Percentiles rank a stretch among this genome's conserved stretches.
phyloP scores from a whole-genome alignment of 2,329 filamentous ascomycete genomes.

The Alternaria arborescens region DNA sequence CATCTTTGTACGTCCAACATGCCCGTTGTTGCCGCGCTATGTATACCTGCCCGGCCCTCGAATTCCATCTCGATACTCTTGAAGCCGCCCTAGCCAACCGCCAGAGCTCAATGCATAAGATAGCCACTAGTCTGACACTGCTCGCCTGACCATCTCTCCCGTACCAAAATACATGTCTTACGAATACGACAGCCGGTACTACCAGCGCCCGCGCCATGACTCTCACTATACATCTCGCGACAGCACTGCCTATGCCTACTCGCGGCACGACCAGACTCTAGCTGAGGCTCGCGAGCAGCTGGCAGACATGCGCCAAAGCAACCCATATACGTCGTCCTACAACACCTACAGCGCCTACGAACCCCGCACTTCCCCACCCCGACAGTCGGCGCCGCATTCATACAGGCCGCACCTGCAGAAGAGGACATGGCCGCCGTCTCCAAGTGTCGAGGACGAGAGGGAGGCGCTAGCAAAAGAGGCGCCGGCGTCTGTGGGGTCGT shows the following conservation, averaged over 20 bases:
- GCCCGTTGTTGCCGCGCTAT: slow-evolving; percentile 17
- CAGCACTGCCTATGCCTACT: slow-evolving; percentile 31
- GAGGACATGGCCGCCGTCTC: slow-evolving; percentile 64
- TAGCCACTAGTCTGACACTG: slow-evolving; percentile 15
- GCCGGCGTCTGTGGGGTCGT: slow-evolving; percentile 45
- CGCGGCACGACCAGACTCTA: slow-evolving; percentile 27
- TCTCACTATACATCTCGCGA: slow-evolving; percentile 39
- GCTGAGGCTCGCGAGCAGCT: slow-evolving; percentile 26
- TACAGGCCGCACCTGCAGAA: slow-evolving; percentile 30
- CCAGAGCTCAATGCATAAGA: slow-evolving; percentile 9
- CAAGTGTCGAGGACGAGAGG: slow-evolving; percentile 74
- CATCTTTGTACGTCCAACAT: slow-evolving; percentile 19
- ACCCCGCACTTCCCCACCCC: slow-evolving; percentile 39
- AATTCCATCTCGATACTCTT: slow-evolving; percentile 4
- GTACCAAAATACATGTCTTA: slow-evolving; percentile 31
- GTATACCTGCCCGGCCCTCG: slow-evolving; percentile 11
- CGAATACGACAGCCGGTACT: slow-evolving; percentile 37
- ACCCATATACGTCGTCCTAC: slow-evolving; percentile 34
- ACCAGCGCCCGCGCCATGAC: slow-evolving; percentile 36
- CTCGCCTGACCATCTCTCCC: slow-evolving; percentile 21
- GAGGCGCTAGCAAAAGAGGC: slow-evolving; percentile 70
- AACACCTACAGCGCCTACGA: slow-evolving; percentile 41
- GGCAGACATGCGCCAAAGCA: slow-evolving; percentile 36
- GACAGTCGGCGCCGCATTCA: slow-evolving; percentile 26
- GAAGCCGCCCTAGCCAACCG: slow-evolving; percentile 10